A percentile compares a stretch with the other conserved stretches of the same genome.
phyloP scores from a whole-genome alignment of 73 alveolate species.

The Stentor coeruleus region DNA sequence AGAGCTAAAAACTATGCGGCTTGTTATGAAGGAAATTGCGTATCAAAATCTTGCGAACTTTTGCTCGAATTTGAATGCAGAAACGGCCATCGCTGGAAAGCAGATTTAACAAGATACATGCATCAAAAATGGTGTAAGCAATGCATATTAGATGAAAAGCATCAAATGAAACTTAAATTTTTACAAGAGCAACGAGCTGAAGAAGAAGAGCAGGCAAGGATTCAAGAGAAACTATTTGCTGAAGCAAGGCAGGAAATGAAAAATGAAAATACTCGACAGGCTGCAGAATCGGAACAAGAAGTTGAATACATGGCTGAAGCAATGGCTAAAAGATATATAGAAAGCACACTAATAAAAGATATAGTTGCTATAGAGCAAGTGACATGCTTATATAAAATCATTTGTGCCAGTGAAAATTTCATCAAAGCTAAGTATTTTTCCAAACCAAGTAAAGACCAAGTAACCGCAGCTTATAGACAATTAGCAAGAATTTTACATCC shows the following conservation, averaged over 20 bases:
- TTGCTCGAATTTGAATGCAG: background rate
- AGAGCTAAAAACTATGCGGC: no score
- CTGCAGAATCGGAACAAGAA: background rate
- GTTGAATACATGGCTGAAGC: background rate
- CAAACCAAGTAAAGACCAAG: no score
- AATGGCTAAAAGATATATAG: background rate
- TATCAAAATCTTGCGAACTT: no score
- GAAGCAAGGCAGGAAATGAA: background rate
- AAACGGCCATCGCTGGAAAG: background rate
- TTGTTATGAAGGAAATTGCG: no score
- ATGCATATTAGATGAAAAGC: background rate
- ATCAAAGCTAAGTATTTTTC: background rate
- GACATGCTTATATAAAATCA: background rate
- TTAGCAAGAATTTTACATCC: no score
- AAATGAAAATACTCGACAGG: background rate
- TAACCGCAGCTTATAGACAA: no score
- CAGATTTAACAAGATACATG: background rate
- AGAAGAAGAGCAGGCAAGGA: conserved; percentile 1
- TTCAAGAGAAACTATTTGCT: background rate
- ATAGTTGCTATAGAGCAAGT: background rate
- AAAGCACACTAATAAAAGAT: background rate
- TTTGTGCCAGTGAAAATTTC: background rate
- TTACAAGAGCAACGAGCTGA: background rate
- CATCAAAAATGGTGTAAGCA: conserved; percentile 13
- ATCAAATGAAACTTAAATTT: background rate